Evolutionary conservation across 805 yeast species (phyloP).

Genomic region (Starmerella potacharoeniae): DNA sequence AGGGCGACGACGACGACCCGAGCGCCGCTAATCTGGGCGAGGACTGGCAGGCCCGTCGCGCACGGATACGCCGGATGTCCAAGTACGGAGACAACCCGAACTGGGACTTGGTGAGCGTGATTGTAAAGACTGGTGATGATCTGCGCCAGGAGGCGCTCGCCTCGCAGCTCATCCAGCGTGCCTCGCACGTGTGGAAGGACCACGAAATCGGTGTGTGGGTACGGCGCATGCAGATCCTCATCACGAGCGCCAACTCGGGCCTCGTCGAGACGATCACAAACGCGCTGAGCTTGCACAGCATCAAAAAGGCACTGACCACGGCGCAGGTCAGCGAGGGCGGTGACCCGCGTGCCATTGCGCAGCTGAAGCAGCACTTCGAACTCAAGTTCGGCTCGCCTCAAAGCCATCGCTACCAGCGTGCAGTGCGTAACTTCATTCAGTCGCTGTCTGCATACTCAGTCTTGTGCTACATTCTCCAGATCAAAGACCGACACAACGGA

Average conservation of each 20-base stretch:
- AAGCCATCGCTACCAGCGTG: constrained; percentile 46
- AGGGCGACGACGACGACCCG: constrained; percentile 37
- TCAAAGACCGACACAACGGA: constrained; percentile 97
- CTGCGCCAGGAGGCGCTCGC: constrained; percentile 96
- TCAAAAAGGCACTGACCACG: constrained; percentile 81
- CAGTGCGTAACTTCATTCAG: constrained; percentile 73
- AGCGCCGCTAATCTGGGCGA: constrained; percentile 64
- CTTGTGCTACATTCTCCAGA: constrained; percentile 78
- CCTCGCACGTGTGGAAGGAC: constrained; percentile 72
- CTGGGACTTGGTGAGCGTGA: constrained; percentile 93
- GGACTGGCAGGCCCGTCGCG: constrained; percentile 80
- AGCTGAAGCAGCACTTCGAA: constrained; percentile 66
- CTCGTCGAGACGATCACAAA: constrained; percentile 92
- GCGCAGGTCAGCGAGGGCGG: constrained; percentile 41
- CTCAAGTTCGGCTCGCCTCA: constrained; percentile 59
- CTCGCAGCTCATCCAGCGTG: constrained; percentile 80
- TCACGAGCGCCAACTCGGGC: constrained; percentile 84
- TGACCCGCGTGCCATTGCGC: constrained; percentile 53
- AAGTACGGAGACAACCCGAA: constrained; percentile 74
- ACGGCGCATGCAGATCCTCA: constrained; percentile 79
- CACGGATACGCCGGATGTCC: constrained; percentile 66
- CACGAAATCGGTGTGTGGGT: constrained; percentile 74
- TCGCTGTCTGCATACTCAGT: constrained; percentile 91
- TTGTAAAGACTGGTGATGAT: constrained; percentile 94
- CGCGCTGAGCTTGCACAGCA: constrained; percentile 87